Evolutionary conservation across 2,329 filamentous ascomycete genomes (phyloP), one percentile per base, ranked within the genome.

Genomic region (Talaromyces sp.): DNA sequence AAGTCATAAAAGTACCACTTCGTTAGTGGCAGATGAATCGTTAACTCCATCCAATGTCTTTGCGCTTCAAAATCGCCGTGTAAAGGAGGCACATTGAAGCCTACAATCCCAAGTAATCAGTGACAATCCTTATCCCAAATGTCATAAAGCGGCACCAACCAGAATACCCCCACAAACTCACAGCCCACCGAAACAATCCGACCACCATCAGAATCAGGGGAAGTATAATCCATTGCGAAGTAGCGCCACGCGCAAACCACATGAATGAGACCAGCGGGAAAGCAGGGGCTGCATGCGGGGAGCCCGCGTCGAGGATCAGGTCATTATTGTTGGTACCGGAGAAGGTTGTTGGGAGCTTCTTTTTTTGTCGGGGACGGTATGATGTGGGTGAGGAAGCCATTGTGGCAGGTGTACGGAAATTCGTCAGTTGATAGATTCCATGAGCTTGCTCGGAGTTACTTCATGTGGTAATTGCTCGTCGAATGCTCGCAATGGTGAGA

Each of bases 1-100:
- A 98, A 83, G 75, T 99, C 93, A 77, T 99, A 92, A 74, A 96
- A 97, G 78, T 99, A 99, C 95, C 96, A 99, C 77, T 95, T 90
- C 11, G 92, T 95, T 43, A 96, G 84, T 14, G 95, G 95, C 1
- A 99, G 83, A 66, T 97, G 87, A 9, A 87, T 91, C 1, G 95
- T 97, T 69, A 99, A 84, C 75, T 99, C 95, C 93, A 99, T 97
- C 95, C 95, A 99, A 78, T 99, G 95, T 71, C 95, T 84, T 78
- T 99, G 95, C 3, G 96, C 95, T 81, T 99, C 95, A 79, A 97
- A 99, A 78, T 99, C 95, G 69, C 95, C 95, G 74, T 93, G 91
- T 88, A 97, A 93, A 6, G 95, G 95, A 41, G 93, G 93, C 66
- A 86, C 87, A 66, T 89, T 83, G 73, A 89, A 91, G 64, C 94